These are phyloP conservation scores for Polyplosphaeria fusca DNA, from an alignment of 495 filamentous ascomycete species.

Conservation along the genomic window DNA sequence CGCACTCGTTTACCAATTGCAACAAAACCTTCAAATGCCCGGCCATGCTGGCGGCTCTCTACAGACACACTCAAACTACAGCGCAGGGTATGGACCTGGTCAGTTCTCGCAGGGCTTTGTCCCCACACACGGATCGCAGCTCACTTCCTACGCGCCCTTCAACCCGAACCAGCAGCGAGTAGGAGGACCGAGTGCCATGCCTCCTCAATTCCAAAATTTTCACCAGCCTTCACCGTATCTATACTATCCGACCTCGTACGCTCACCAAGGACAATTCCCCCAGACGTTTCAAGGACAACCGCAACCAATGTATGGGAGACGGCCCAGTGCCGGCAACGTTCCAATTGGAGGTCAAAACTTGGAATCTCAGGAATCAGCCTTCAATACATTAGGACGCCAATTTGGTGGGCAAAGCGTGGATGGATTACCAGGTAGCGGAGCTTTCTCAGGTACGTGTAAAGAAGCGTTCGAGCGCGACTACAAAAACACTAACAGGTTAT, in stretches of 20 bases:
- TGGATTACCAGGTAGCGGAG: no score
- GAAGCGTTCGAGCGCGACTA: no score
- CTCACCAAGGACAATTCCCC: slow-evolving; percentile 16
- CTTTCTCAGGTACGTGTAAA: no score
- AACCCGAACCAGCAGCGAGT: slow-evolving; percentile 24
- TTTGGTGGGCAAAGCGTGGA: no score
- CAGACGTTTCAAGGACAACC: slow-evolving; percentile 18
- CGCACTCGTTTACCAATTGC: slow-evolving; percentile 45
- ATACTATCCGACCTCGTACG: slow-evolving; percentile 31
- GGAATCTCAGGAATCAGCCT: not conserved
- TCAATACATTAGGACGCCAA: no score
- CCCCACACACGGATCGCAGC: slow-evolving; percentile 18
- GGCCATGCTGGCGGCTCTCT: slow-evolving; percentile 38
- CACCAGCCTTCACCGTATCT: slow-evolving; percentile 29
- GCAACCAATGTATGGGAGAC: slow-evolving; percentile 17
- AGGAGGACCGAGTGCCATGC: slow-evolving; percentile 20
- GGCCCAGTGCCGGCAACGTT: no score
- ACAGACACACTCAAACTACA: slow-evolving; percentile 15
- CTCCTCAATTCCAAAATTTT: slow-evolving; percentile 26
- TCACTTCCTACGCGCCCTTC: slow-evolving; percentile 7
- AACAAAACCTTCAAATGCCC: slow-evolving; percentile 48
- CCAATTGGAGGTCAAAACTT: slow-evolving; percentile 21
- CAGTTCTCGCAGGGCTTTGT: slow-evolving; percentile 36
- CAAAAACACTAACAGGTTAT: no score
- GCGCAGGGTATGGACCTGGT: slow-evolving; percentile 9